phyloP scores from a whole-genome alignment of 805 yeast genomes.

The Candida nanaspora region DNA sequence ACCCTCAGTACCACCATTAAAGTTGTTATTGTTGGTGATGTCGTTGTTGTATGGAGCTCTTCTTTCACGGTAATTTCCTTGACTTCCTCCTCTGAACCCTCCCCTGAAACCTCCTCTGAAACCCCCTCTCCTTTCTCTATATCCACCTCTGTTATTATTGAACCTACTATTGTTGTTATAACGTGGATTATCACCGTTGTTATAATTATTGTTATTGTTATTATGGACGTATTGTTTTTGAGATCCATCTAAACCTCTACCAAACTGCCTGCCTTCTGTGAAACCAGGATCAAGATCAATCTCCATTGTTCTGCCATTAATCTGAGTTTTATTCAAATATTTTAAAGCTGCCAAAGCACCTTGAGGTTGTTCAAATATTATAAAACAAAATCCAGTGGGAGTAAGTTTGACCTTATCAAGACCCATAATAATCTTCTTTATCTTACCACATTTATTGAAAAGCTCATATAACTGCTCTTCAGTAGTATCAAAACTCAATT shows the following conservation, averaged over 20 bases:
- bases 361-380: slow-evolving; percentile 59
- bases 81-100: slow-evolving; percentile 19
- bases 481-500: slow-evolving; percentile 81
- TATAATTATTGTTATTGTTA: slow-evolving; percentile 17
- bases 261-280: slow-evolving; percentile 91
- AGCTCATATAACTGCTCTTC: slow-evolving; percentile 92
- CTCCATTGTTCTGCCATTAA: slow-evolving; percentile 75
- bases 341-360: slow-evolving; percentile 81
- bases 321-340: slow-evolving; percentile 70
- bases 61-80: slow-evolving; percentile 3
- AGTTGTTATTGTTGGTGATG: slow-evolving; percentile 7
- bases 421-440: slow-evolving; percentile 86
- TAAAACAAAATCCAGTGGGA: slow-evolving; percentile 96
- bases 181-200: too few relatives aligned
- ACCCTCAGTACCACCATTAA: slow-evolving; percentile 16
- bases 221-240: slow-evolving; percentile 41
- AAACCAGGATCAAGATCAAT: slow-evolving; percentile 96
- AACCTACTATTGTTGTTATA: too few relatives aligned
- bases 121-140: slow-evolving; percentile 1
- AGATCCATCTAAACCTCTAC: slow-evolving; percentile 90
- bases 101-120: slow-evolving; percentile 5
- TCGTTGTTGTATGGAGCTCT: not conserved
- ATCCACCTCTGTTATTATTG: not conserved
- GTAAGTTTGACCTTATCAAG: slow-evolving; percentile 83
- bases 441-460: slow-evolving; percentile 74